phyloP scores from a whole-genome alignment of 176 grass and related monocot species.

The Oryza nivara region DNA sequence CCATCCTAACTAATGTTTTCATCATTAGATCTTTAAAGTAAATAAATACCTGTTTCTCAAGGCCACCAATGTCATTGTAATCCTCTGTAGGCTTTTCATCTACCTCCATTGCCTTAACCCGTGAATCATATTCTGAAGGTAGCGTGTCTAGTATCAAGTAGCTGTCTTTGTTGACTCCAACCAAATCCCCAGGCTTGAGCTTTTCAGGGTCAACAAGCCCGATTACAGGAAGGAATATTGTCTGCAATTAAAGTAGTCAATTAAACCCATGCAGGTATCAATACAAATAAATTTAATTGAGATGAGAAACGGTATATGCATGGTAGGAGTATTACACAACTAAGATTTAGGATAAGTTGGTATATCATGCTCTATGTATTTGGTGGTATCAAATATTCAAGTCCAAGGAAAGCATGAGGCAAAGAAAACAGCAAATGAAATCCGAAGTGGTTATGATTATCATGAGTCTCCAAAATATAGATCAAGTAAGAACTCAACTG shows the following conservation, averaged over 20 bases:
- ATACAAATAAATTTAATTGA: conserved; percentile 14
- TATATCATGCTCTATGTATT: background rate
- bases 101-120: conserved; percentile 89
- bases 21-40: conserved; percentile 1
- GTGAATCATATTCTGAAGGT: conserved; percentile 87
- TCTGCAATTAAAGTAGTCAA: conserved; percentile 49
- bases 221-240: conserved; percentile 87
- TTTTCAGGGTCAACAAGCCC: conserved; percentile 88
- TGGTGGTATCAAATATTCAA: background rate
- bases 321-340: background rate
- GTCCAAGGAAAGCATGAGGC: background rate
- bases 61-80: conserved; percentile 95
- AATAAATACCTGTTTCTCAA: conserved; percentile 79
- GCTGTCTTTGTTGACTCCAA: conserved; percentile 89
- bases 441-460: background rate
- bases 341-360: conserved; percentile 1
- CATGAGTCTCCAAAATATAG: background rate
- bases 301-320: background rate
- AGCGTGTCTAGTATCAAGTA: conserved; percentile 87
- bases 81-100: conserved; percentile 94
- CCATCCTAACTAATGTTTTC: background rate
- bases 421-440: background rate
- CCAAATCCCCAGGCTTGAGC: conserved; percentile 86
- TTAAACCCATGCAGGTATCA: background rate
- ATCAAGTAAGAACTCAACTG: background rate